Conservation (phyloP, 176 grass and related monocot genomes). For the Oryza coarctata region DNA sequence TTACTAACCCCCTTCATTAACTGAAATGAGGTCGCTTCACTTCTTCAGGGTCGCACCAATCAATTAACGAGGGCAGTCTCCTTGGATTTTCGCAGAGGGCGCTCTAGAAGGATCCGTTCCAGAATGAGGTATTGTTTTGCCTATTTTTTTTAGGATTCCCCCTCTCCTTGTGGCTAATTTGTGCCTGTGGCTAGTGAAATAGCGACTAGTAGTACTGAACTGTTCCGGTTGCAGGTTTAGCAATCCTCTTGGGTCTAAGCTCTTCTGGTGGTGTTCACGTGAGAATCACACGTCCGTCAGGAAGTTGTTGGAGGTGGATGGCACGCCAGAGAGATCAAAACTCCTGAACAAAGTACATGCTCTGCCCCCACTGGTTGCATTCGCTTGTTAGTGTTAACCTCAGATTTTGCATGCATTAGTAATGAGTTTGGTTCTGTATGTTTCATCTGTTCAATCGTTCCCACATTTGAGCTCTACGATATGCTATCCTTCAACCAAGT, state of each 20-base stretch:
- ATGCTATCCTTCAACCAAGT: not conserved
- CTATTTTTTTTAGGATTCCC: not conserved
- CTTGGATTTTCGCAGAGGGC: constrained; percentile 32
- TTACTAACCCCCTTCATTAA: not conserved
- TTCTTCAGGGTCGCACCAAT: constrained; percentile 22
- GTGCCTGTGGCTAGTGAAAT: not conserved
- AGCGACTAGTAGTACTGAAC: not conserved
- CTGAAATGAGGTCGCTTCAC: constrained; percentile 2
- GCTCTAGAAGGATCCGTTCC: constrained; percentile 9
- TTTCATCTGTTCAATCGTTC: constrained; percentile 7
- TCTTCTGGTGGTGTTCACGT: constrained; percentile 54
- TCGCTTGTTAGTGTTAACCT: constrained; percentile 3
- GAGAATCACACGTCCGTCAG: constrained; percentile 50
- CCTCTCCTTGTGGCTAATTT: not conserved
- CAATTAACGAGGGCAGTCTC: constrained; percentile 26
- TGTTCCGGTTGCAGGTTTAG: constrained; percentile 53
- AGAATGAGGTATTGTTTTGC: constrained; percentile 48
- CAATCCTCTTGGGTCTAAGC: constrained; percentile 53
- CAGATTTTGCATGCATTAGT: not conserved
- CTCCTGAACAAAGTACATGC: constrained; percentile 56
- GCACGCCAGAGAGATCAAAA: constrained; percentile 52
- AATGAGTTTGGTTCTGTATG: constrained; percentile 2
- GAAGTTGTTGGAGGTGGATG: constrained; percentile 51
- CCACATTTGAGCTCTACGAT: not conserved
- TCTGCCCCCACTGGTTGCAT: not conserved